A percentile compares a stretch with the other conserved stretches of the same genome.
phyloP scores from a whole-genome alignment of 352 stramenopile genomes.

The Globisporangium spinosum region DNA sequence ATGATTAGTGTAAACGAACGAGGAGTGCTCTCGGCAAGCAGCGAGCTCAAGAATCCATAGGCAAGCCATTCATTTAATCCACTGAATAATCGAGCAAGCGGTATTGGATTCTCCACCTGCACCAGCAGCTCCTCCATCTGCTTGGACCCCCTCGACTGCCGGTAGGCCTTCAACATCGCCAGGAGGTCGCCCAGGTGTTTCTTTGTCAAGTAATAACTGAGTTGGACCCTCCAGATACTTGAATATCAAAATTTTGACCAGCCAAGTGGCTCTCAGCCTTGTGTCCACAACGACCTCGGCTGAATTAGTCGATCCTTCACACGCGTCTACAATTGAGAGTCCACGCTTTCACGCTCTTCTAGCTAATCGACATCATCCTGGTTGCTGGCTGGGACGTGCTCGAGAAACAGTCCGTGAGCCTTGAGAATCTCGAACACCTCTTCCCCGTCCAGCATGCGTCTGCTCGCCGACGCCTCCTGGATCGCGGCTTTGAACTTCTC shows the following conservation, averaged over 20 bases:
- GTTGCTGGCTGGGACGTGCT: conserved; percentile 22
- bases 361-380: conserved; percentile 22
- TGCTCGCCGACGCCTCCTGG: conserved; percentile 29
- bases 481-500: conserved; percentile 38
- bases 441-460: conserved; percentile 49
- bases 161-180: not conserved
- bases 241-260: not conserved
- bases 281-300: too few relatives aligned
- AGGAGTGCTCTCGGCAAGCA: not conserved
- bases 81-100: not conserved
- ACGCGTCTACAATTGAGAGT: too few relatives aligned
- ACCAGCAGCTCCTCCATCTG: not conserved
- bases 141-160: not conserved
- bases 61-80: not conserved
- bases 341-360: too few relatives aligned
- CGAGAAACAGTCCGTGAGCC: conserved; percentile 29
- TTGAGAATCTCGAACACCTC: conserved; percentile 54
- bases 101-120: not conserved
- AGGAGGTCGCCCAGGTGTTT: not conserved
- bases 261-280: too few relatives aligned
- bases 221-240: not conserved
- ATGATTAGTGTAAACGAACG: not conserved
- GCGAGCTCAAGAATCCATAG: not conserved
- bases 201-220: not conserved
- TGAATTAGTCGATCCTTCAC: too few relatives aligned